Conservation (phyloP, 345 rosid genomes). For the Punica granatum region DNA sequence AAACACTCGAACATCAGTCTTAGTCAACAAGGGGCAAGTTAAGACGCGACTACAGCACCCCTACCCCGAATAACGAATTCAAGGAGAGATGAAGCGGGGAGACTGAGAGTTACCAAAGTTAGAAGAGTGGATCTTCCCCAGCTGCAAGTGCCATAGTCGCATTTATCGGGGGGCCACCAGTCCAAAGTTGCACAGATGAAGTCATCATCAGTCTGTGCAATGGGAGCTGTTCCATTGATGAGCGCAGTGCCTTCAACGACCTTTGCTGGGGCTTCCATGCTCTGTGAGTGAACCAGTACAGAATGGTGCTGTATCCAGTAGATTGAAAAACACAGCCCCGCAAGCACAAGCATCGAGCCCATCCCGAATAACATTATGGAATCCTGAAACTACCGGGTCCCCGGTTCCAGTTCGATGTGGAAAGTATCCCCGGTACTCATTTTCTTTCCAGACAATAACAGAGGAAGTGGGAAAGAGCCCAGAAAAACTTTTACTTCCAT, state of each 20-base stretch:
- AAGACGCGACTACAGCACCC: not conserved
- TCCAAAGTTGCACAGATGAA: slow-evolving; percentile 26
- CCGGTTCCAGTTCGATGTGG: not conserved
- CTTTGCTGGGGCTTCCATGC: not conserved
- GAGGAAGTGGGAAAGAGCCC: not conserved
- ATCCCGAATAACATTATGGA: slow-evolving; percentile 6
- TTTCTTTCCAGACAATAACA: not conserved
- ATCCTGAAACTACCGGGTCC: not conserved
- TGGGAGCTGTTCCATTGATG: slow-evolving; percentile 15
- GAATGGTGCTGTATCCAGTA: slow-evolving; percentile 10
- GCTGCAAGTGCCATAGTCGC: slow-evolving; percentile 25
- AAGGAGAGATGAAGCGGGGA: not conserved
- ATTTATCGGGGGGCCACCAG: slow-evolving; percentile 28
- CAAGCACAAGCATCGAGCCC: slow-evolving; percentile 6
- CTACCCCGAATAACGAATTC: not conserved
- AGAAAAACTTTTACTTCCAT: not conserved
- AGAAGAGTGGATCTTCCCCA: slow-evolving; percentile 22
- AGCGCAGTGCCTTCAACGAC: slow-evolving; percentile 10
- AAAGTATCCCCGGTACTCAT: not conserved
- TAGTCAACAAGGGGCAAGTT: not conserved
- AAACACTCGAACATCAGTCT: not conserved
- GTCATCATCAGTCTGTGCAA: slow-evolving; percentile 17
- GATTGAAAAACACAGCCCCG: slow-evolving; percentile 1
- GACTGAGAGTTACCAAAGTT: slow-evolving; percentile 13
- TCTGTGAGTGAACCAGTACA: not conserved